phyloP scores from a whole-genome alignment of 1,139 yeast species.

The Zygotorulaspora mrakii region DNA sequence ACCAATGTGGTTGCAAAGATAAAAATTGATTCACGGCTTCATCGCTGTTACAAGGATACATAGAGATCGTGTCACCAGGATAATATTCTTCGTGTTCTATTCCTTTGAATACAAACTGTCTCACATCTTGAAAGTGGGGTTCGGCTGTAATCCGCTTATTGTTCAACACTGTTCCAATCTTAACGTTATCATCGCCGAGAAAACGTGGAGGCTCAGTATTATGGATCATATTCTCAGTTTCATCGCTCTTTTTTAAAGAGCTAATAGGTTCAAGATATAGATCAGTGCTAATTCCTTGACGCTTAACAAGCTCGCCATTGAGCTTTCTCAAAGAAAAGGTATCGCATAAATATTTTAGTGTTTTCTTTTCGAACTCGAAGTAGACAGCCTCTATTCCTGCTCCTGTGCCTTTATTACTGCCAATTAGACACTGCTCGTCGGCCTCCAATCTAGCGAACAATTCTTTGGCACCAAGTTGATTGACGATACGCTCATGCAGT shows the following conservation, averaged over 20 bases:
- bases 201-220: slow-evolving; percentile 15
- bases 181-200: slow-evolving; percentile 27
- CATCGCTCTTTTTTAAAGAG: slow-evolving; percentile 17
- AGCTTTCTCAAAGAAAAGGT: slow-evolving; percentile 38
- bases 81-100: slow-evolving; percentile 39
- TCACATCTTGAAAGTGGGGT: slow-evolving; percentile 88
- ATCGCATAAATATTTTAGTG: slow-evolving; percentile 45
- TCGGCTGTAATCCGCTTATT: slow-evolving; percentile 61
- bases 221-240: slow-evolving; percentile 1
- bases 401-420: slow-evolving; percentile 44
- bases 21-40: slow-evolving; percentile 62
- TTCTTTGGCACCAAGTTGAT: slow-evolving; percentile 78
- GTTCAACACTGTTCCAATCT: slow-evolving; percentile 43
- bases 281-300: slow-evolving; percentile 26
- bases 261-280: slow-evolving; percentile 32
- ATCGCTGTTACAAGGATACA: slow-evolving; percentile 71
- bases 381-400: slow-evolving; percentile 79
- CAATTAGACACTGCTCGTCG: slow-evolving; percentile 59
- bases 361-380: slow-evolving; percentile 62
- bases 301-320: slow-evolving; percentile 20
- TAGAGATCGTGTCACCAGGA: slow-evolving; percentile 79
- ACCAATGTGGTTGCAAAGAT: slow-evolving; percentile 67
- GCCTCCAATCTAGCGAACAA: slow-evolving; percentile 77
- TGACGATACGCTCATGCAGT: slow-evolving; percentile 62
- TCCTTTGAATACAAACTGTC: slow-evolving; percentile 50